phyloP scores from a whole-genome alignment of 2,329 filamentous ascomycete genomes.

The Exophiala calicioides region DNA sequence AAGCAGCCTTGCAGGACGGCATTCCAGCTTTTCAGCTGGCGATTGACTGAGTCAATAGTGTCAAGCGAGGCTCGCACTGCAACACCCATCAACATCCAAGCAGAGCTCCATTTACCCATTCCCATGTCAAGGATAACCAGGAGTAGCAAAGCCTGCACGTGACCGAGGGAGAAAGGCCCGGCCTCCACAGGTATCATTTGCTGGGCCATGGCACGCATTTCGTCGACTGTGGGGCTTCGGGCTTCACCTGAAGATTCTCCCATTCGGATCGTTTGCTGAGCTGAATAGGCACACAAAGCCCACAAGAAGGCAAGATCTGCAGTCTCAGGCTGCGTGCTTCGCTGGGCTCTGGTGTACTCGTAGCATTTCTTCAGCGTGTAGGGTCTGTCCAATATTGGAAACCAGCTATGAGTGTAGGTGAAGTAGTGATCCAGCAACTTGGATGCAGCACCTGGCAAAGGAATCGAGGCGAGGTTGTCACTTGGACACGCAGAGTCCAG shows the following conservation, averaged over 20 bases:
- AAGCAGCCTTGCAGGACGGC: slow-evolving; percentile 55
- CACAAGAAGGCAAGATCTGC: slow-evolving; percentile 44
- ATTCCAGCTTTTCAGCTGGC: slow-evolving; percentile 37
- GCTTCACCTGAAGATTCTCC: background rate
- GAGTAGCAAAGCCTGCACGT: slow-evolving; percentile 47
- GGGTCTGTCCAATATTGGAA: slow-evolving; percentile 61
- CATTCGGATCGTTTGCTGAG: slow-evolving; percentile 15
- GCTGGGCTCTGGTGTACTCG: slow-evolving; percentile 38
- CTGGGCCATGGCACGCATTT: slow-evolving; percentile 32
- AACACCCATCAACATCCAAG: slow-evolving; percentile 56
- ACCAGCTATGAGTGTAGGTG: slow-evolving; percentile 59
- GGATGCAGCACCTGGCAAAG: slow-evolving; percentile 54
- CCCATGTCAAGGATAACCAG: slow-evolving; percentile 54
- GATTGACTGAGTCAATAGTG: slow-evolving; percentile 31
- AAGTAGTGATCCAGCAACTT: slow-evolving; percentile 59
- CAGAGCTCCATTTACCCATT: slow-evolving; percentile 48
- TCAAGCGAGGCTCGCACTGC: slow-evolving; percentile 52
- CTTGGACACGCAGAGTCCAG: no score
- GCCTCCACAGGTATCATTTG: slow-evolving; percentile 41
- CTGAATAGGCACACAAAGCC: slow-evolving; percentile 46
- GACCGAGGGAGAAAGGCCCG: slow-evolving; percentile 43
- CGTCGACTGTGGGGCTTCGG: slow-evolving; percentile 1
- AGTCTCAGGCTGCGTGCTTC: slow-evolving; percentile 1
- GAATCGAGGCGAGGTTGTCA: slow-evolving; percentile 8
- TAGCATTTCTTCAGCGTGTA: slow-evolving; percentile 59